phyloP scores from a whole-genome alignment of 2,329 filamentous ascomycete genomes.

The Colletotrichum lupini region DNA sequence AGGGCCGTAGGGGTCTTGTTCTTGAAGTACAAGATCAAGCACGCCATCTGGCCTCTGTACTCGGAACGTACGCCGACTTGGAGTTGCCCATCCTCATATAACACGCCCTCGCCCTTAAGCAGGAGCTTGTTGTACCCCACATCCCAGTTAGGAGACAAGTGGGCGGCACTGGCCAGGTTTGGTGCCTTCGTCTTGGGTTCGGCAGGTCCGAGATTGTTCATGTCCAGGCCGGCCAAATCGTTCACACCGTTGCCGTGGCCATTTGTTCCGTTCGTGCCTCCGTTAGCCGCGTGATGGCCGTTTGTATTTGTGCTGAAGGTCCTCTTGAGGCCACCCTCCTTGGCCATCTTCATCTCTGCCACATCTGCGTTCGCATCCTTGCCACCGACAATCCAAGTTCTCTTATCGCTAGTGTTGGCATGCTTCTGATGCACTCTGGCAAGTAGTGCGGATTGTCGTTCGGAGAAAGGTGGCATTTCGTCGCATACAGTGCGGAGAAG shows the following conservation, averaged over 20 bases:
- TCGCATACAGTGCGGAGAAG: slow-evolving; percentile 93
- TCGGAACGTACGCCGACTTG: slow-evolving; percentile 93
- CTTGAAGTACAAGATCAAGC: slow-evolving; percentile 93
- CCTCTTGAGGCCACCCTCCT: slow-evolving; percentile 85
- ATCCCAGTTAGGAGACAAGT: slow-evolving; percentile 96
- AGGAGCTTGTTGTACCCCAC: slow-evolving; percentile 86
- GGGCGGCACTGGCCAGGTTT: slow-evolving; percentile 91
- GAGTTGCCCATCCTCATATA: slow-evolving; percentile 95
- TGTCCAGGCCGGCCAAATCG: slow-evolving; percentile 86
- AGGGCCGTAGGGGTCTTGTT: slow-evolving; percentile 91
- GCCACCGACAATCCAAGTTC: slow-evolving; percentile 97
- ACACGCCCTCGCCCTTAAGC: slow-evolving; percentile 82
- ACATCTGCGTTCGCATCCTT: slow-evolving; percentile 91
- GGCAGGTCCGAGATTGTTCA: slow-evolving; percentile 70
- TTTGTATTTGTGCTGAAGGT: slow-evolving; percentile 77
- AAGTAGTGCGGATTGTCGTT: slow-evolving; percentile 89
- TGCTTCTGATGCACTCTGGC: slow-evolving; percentile 96
- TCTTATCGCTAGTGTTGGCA: slow-evolving; percentile 90
- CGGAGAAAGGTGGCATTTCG: slow-evolving; percentile 98
- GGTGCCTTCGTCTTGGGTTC: slow-evolving; percentile 73
- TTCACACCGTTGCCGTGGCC: slow-evolving; percentile 63
- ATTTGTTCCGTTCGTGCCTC: slow-evolving; percentile 59
- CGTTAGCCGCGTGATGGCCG: slow-evolving; percentile 56
- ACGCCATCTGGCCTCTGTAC: slow-evolving; percentile 94
- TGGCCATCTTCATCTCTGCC: slow-evolving; percentile 82